Conservation (phyloP, 2,329 filamentous ascomycete species). For the Lecanicillium sp. region DNA sequence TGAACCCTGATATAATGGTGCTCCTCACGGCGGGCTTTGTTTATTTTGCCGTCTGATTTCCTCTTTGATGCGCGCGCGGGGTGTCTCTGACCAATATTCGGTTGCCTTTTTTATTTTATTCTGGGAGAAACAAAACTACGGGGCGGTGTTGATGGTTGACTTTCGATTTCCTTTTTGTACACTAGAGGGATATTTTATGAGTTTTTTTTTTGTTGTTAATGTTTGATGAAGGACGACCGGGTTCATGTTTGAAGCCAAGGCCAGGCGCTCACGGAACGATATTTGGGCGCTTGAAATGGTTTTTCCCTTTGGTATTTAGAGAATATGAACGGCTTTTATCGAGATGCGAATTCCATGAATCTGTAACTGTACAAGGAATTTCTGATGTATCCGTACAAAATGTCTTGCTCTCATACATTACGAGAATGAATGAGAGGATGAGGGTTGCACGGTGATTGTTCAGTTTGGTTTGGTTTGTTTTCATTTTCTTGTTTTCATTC, state of each 20-base stretch:
- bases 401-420: too few species aligned
- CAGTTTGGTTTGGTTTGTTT: too few species aligned
- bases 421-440: too few species aligned
- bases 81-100: too few species aligned
- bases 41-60: background rate
- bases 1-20: background rate
- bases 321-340: slow-evolving; percentile 21
- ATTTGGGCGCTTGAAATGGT: slow-evolving; percentile 3
- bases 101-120: background rate
- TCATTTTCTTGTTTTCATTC: too few species aligned
- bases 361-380: too few species aligned
- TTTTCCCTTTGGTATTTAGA: slow-evolving; percentile 16
- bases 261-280: slow-evolving; percentile 5
- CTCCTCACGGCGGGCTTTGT: slow-evolving; percentile 5
- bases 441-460: too few species aligned
- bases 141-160: slow-evolving; percentile 1
- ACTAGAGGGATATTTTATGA: slow-evolving; percentile 15
- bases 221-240: slow-evolving; percentile 18
- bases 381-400: too few species aligned
- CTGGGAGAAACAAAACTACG: background rate
- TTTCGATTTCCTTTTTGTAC: slow-evolving; percentile 16
- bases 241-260: slow-evolving; percentile 17
- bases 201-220: slow-evolving; percentile 14
- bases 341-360: too few species aligned
- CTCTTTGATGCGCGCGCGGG: background rate